These are phyloP conservation scores for Musa balbisiana DNA, from an alignment of 202 grass and related monocot species.

Conservation along the genomic window DNA sequence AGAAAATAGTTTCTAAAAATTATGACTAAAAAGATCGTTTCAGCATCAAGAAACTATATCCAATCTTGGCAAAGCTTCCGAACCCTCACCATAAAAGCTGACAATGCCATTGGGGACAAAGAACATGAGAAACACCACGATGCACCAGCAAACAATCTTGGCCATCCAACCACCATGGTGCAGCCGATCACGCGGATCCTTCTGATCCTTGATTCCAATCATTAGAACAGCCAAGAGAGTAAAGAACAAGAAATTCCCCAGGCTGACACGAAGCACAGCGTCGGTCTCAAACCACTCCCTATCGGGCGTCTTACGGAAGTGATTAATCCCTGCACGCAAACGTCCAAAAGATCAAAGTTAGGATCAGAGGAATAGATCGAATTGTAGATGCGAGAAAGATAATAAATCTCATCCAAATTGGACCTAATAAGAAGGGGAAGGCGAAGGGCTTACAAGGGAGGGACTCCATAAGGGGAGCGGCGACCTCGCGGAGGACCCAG, in stretches of 20 bases:
- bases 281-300: conserved; percentile 99
- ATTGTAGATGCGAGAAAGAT: no score
- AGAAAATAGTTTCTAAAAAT: no score
- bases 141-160: conserved; percentile 84
- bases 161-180: conserved; percentile 99
- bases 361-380: not conserved
- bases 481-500: conserved; percentile 94
- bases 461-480: conserved; percentile 84
- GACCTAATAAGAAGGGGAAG: not conserved
- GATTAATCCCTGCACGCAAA: conserved; percentile 70
- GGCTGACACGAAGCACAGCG: conserved; percentile 92
- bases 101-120: conserved; percentile 88
- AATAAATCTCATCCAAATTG: not conserved
- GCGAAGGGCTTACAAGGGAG: conserved; percentile 50
- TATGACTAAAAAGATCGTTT: no score
- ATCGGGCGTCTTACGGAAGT: conserved; percentile 88
- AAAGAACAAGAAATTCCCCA: conserved; percentile 98
- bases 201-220: conserved; percentile 97
- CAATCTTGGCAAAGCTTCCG: not conserved
- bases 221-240: conserved; percentile 82
- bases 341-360: not conserved
- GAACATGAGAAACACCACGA: conserved; percentile 90
- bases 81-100: conserved; percentile 74
- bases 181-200: conserved; percentile 88
- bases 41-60: not conserved